These are phyloP conservation scores for Phytopythium delawarense DNA, from an alignment of 352 stramenopile genomes.

Conservation along the genomic window DNA sequence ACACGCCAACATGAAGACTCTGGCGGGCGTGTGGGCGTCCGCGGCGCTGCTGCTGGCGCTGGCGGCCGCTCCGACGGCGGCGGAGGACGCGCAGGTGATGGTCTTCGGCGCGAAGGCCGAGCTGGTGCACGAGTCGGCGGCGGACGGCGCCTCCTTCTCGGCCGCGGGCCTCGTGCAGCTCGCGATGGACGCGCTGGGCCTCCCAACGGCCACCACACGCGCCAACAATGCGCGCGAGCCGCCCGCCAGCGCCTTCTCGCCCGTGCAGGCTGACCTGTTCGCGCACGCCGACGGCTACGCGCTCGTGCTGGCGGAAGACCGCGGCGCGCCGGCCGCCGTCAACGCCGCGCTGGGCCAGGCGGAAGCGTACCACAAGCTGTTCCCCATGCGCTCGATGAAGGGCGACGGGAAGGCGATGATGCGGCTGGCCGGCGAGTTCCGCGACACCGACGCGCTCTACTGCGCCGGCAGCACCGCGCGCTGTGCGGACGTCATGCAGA, in stretches of 20 bases:
- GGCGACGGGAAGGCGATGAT: constrained; percentile 13
- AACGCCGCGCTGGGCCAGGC: constrained; percentile 13
- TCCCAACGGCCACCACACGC: constrained; percentile 11
- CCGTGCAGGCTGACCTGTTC: constrained; percentile 43
- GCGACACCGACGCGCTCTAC: constrained; percentile 4
- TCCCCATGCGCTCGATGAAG: constrained; percentile 13
- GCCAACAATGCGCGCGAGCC: not conserved
- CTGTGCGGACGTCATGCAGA: constrained; percentile 17
- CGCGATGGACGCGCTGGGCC: constrained; percentile 30
- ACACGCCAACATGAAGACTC: not conserved
- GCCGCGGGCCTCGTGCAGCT: constrained; percentile 30
- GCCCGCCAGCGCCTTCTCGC: constrained; percentile 7
- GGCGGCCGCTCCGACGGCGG: constrained; percentile 8
- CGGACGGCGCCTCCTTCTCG: constrained; percentile 16
- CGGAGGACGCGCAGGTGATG: constrained; percentile 18
- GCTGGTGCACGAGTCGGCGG: constrained; percentile 10
- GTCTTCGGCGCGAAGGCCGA: constrained; percentile 15
- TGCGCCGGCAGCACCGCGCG: constrained; percentile 28
- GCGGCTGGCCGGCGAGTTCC: constrained; percentile 26
- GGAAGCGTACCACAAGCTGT: constrained; percentile 27
- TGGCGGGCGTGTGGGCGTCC: constrained; percentile 5
- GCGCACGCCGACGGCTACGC: constrained; percentile 26
- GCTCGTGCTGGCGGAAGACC: constrained; percentile 27
- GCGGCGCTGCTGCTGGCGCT: constrained; percentile 13
- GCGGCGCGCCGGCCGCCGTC: constrained; percentile 10